phyloP scores from a whole-genome alignment of 2,329 filamentous ascomycete genomes.

The Verticillium alfalfae region DNA sequence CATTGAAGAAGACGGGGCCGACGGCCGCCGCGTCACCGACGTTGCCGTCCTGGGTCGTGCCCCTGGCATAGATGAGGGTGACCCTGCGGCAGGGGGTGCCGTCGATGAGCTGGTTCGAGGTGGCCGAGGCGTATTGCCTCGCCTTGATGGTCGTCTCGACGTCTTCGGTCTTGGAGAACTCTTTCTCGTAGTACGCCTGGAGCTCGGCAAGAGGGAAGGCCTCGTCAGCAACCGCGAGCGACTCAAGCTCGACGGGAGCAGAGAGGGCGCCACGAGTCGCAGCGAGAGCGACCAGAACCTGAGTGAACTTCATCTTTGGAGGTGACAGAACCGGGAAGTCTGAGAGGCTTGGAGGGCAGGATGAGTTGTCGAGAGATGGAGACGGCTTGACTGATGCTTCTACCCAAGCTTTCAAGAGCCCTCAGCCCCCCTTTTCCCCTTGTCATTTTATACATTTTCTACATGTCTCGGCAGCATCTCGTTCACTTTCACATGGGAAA shows the following conservation, averaged over 20 bases:
- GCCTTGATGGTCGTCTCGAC: neutral
- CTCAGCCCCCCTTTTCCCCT: neutral
- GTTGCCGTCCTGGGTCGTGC: slow-evolving; percentile 46
- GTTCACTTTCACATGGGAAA: neutral
- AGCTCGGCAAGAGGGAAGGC: neutral
- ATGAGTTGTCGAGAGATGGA: neutral
- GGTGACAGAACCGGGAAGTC: neutral
- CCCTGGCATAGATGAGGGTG: slow-evolving; percentile 52
- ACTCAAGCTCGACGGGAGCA: neutral
- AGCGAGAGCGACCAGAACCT: neutral
- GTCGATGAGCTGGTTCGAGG: slow-evolving; percentile 13
- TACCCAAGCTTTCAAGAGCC: neutral
- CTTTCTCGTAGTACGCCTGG: neutral
- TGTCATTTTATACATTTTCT: neutral
- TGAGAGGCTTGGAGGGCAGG: neutral
- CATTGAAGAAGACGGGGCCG: slow-evolving; percentile 45
- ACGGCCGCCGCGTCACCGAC: slow-evolving; percentile 35
- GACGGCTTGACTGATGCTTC: neutral
- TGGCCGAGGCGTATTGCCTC: slow-evolving; percentile 8
- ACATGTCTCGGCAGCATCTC: neutral
- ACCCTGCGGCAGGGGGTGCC: slow-evolving; percentile 31
- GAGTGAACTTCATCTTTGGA: neutral
- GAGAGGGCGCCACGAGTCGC: neutral
- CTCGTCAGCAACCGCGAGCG: neutral
- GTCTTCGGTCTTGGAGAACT: neutral